Evolutionary conservation across 208 protist species (phyloP), one percentile per base, ranked within the genome.

Genomic region (Phytomonas sp.): DNA sequence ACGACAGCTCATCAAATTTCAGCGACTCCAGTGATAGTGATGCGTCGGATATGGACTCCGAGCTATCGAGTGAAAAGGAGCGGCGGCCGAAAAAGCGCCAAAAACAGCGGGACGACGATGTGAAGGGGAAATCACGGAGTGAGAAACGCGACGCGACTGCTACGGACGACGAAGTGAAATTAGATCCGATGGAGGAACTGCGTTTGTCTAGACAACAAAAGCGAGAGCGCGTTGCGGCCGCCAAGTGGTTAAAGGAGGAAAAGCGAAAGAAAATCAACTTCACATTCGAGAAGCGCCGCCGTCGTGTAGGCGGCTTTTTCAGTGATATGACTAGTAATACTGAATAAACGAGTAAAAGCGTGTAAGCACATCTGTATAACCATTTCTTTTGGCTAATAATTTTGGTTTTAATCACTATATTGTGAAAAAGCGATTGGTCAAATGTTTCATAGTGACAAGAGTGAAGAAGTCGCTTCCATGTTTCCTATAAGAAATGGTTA

Each of bases 191-290:
- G 80, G 82, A 81, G 59, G 74, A 74, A 52, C 79, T 82, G 40
- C 77, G 80, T 3, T 79, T 81, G 4, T 77, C 84, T 19, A 76
- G 91, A 5, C 70, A 88, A 33, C 82, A 86, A 61, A 86, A 83
- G 65, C 86, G 88, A 2, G 88, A 93, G 67, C 86, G 88, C 5
- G 86, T 83, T 3, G 86, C 87, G 4, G 91, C 91, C 3, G 83
- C 83, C 0, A 81, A 84, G 63, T 95, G 91, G 88, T 75, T 95
- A 12, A 95, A 95, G 82, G 82, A 84, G 30, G 88, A 93, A 45
- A 91, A 93, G 67, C 70, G 75, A 52, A 92, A 94, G 71, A 95
- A 93, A 70, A 74, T 95, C 32, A 93, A 93, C 60, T 95, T 95
- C 37, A 80, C 77, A 6, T 95, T 80, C 72, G 91, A 95, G 63